phyloP scores from a whole-genome alignment of 2,329 filamentous ascomycete species.

The Fusarium annulatum region DNA sequence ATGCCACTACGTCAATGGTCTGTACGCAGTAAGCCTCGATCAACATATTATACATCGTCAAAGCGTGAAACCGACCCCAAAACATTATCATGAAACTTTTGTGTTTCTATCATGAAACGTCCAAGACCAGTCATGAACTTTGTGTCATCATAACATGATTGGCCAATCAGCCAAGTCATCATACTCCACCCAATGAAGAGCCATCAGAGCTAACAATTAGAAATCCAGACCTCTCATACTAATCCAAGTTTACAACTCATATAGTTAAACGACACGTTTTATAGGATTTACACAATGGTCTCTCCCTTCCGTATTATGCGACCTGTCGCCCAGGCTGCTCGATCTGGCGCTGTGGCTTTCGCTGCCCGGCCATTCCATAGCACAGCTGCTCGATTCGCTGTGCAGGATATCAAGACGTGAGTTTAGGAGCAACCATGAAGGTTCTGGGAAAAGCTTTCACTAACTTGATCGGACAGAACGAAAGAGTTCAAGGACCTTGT shows the following conservation, averaged over 20 bases:
- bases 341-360: conserved; percentile 22
- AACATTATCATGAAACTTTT: not conserved
- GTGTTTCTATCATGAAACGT: conserved; percentile 6
- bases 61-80: not conserved
- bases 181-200: conserved; percentile 22
- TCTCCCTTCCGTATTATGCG: conserved; percentile 32
- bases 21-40: not conserved
- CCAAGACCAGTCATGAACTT: not conserved
- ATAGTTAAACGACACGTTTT: not conserved
- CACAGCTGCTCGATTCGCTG: conserved; percentile 56
- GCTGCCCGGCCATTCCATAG: conserved; percentile 49
- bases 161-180: conserved; percentile 12
- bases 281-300: conserved; percentile 26
- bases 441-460: not conserved
- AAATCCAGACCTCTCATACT: conserved; percentile 26
- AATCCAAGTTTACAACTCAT: not conserved
- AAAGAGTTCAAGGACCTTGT: conserved; percentile 68
- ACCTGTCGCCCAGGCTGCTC: conserved; percentile 34
- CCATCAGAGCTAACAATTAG: conserved; percentile 30
- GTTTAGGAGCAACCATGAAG: conserved; percentile 12
- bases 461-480: conserved; percentile 58
- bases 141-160: conserved; percentile 13
- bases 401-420: conserved; percentile 57
- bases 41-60: not conserved
- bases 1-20: not conserved